Evolutionary conservation across 331 rosid species (phyloP).

Genomic region (Malus hybrid): DNA sequence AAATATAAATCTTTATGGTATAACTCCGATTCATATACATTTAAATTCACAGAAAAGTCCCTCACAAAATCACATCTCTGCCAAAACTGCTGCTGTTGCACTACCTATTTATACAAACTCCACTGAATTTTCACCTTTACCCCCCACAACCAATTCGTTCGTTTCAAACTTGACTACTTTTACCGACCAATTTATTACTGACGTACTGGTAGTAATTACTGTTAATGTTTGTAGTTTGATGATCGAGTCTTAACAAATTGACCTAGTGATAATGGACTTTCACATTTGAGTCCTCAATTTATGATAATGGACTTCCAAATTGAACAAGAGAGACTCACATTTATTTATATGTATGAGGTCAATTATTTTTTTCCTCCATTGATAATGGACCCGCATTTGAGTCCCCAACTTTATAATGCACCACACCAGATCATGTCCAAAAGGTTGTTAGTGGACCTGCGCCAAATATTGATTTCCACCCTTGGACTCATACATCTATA

Average conservation of each 20-base stretch:
- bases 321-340: too few relatives aligned
- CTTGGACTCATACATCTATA: too few relatives aligned
- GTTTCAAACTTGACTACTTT: too few relatives aligned
- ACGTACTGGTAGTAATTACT: constrained; percentile 35
- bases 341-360: too few relatives aligned
- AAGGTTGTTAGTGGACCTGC: too few relatives aligned
- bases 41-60: neutral
- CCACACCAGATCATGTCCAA: too few relatives aligned
- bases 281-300: too few relatives aligned
- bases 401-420: too few relatives aligned
- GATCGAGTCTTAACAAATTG: constrained; percentile 6
- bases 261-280: neutral
- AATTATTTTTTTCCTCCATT: too few relatives aligned
- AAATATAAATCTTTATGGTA: neutral
- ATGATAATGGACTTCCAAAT: too few relatives aligned
- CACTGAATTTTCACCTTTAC: neutral
- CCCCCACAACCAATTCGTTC: neutral
- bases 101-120: neutral
- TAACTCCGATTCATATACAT: neutral
- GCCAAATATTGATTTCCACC: too few relatives aligned
- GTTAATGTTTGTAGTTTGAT: constrained; percentile 13
- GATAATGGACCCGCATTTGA: too few relatives aligned
- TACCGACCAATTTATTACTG: neutral
- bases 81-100: neutral
- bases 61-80: neutral